Evolutionary conservation across 768 basidiomycete genomes (phyloP).

Genomic region (Tubosaeta brunneosetosa): DNA sequence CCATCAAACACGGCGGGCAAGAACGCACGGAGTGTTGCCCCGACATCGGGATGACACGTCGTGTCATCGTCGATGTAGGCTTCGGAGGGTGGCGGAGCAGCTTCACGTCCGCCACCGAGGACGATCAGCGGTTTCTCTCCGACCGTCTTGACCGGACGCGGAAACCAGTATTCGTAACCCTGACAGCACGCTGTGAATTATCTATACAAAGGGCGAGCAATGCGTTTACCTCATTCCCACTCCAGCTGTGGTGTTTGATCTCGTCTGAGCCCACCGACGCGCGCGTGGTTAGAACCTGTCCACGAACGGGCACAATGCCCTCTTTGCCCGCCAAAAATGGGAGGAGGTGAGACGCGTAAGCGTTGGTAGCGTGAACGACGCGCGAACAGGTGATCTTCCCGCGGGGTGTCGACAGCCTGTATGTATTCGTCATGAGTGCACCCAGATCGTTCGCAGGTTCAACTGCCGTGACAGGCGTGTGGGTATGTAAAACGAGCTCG

Average conservation of each 20-base stretch:
- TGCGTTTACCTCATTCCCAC: conserved; percentile 32
- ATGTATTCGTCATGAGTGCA: conserved; percentile 1
- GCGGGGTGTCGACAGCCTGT: conserved; percentile 48
- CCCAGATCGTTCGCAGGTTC: not conserved
- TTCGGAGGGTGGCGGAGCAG: conserved; percentile 40
- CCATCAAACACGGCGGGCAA: conserved; percentile 55
- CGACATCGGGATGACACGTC: conserved; percentile 42
- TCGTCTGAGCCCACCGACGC: conserved; percentile 36
- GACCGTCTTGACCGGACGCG: conserved; percentile 43
- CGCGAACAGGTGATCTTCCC: conserved; percentile 56
- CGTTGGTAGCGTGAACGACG: conserved; percentile 86
- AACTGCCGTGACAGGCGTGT: conserved; percentile 61
- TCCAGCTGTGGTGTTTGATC: conserved; percentile 45
- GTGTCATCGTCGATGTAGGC: conserved; percentile 56
- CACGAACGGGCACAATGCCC: conserved; percentile 67
- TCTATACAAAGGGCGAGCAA: too few species aligned
- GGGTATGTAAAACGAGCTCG: conserved; percentile 60
- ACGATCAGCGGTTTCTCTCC: conserved; percentile 55
- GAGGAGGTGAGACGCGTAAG: conserved; percentile 72
- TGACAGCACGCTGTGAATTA: conserved; percentile 7
- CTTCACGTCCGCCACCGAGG: conserved; percentile 64
- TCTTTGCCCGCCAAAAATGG: conserved; percentile 52
- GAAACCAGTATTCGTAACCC: conserved; percentile 78
- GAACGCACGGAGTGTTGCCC: conserved; percentile 51
- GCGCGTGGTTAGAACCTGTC: conserved; percentile 55